Conservation (phyloP, 2,329 filamentous ascomycete genomes). For the Penicillium sp. region DNA sequence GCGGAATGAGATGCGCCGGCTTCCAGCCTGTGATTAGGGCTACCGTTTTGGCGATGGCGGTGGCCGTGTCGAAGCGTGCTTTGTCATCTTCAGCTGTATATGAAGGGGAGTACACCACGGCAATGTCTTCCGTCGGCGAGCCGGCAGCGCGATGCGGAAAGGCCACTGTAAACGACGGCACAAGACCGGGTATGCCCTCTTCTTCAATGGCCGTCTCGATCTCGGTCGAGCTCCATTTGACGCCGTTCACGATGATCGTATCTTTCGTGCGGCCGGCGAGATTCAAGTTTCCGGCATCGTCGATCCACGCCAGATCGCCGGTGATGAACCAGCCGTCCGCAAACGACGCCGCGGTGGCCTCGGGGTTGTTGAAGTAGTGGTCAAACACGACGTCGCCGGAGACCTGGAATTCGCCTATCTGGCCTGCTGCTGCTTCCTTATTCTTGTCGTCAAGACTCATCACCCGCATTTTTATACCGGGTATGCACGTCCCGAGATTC, state of each 20-base stretch:
- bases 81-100: slow-evolving; percentile 21
- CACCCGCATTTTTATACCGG: not conserved
- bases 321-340: slow-evolving; percentile 24
- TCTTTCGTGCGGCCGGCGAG: slow-evolving; percentile 39
- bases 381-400: slow-evolving; percentile 17
- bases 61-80: slow-evolving; percentile 21
- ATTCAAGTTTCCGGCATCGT: slow-evolving; percentile 33
- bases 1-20: slow-evolving; percentile 24
- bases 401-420: slow-evolving; percentile 11
- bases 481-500: not conserved
- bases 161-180: slow-evolving; percentile 27
- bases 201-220: slow-evolving; percentile 35
- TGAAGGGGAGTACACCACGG: slow-evolving; percentile 32
- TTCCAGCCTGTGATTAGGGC: slow-evolving; percentile 20
- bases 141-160: slow-evolving; percentile 31
- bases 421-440: not conserved
- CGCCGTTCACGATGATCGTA: slow-evolving; percentile 39
- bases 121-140: slow-evolving; percentile 32
- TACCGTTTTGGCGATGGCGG: slow-evolving; percentile 20
- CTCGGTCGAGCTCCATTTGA: slow-evolving; percentile 33
- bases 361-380: slow-evolving; percentile 18
- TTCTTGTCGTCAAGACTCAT: not conserved
- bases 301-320: slow-evolving; percentile 25
- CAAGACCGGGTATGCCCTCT: slow-evolving; percentile 22
- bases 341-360: slow-evolving; percentile 18